phyloP scores from a whole-genome alignment of 2,329 filamentous ascomycete genomes.

The Aspergillus arachidicola region DNA sequence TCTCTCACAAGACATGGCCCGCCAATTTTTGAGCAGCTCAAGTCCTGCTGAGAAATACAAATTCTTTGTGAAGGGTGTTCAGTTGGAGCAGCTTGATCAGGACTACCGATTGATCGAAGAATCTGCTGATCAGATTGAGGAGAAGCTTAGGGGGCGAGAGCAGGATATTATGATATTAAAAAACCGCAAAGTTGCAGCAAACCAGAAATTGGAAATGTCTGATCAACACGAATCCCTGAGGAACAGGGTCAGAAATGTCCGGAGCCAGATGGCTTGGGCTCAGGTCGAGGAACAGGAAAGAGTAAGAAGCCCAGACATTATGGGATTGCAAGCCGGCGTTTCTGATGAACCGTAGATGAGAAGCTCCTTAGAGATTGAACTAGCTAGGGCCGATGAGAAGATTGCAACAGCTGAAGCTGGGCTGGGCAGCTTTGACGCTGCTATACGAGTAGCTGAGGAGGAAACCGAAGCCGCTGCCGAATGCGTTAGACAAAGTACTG shows the following conservation, averaged over 20 bases:
- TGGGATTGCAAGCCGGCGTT: neutral
- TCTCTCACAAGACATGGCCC: slow-evolving; percentile 90
- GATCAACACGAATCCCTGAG: slow-evolving; percentile 68
- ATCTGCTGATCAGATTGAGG: slow-evolving; percentile 71
- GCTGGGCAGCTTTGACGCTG: slow-evolving; percentile 48
- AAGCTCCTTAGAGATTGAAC: slow-evolving; percentile 38
- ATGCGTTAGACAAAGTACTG: slow-evolving; percentile 48
- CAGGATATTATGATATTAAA: slow-evolving; percentile 67
- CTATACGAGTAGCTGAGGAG: slow-evolving; percentile 47
- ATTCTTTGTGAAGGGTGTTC: slow-evolving; percentile 92
- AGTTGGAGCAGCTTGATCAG: slow-evolving; percentile 86
- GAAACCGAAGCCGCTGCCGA: slow-evolving; percentile 44
- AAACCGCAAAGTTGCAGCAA: slow-evolving; percentile 61
- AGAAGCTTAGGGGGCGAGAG: slow-evolving; percentile 62
- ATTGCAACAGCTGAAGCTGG: slow-evolving; percentile 51
- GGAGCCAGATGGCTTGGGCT: slow-evolving; percentile 78
- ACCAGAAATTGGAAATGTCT: slow-evolving; percentile 65
- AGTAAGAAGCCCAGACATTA: slow-evolving; percentile 28
- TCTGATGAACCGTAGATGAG: slow-evolving; percentile 30
- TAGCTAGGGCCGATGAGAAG: slow-evolving; percentile 45
- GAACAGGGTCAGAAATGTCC: slow-evolving; percentile 60
- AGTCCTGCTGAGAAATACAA: slow-evolving; percentile 86
- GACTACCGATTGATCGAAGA: slow-evolving; percentile 87
- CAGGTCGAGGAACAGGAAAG: slow-evolving; percentile 79
- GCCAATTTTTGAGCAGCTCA: slow-evolving; percentile 87